Evolutionary conservation across 306 rosid genomes (phyloP), one percentile per base, ranked within the genome.

Genomic region (Quercus dentata): DNA sequence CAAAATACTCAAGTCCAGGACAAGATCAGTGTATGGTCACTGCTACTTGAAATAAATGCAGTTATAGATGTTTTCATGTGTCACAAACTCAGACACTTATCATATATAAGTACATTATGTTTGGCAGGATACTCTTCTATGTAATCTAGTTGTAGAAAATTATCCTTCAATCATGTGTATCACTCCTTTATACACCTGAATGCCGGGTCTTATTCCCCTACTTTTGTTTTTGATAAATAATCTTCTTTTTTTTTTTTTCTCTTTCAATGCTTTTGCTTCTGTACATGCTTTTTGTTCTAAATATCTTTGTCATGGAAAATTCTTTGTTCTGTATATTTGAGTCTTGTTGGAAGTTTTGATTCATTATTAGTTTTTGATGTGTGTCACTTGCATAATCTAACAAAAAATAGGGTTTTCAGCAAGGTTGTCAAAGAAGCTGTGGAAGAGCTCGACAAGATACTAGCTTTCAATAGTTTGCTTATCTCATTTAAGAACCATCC

Each of bases 401-500:
- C 75, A 51, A 59, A 78, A 49, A 73, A 69, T 84, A 33, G 27
- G 73, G 61, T 79, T 87, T 90, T 67, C 94, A 96, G 99, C 79
- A 76, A 84, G 79, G 97, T 85, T 78, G 89, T 83, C 78, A 70
- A 74, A 18, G 83, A 87, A 86, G 94, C 86, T 74, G 92, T 88
- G 81, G 88, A 83, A 78, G 94, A 93, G 89, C 93, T 95, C 52
- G 90, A 90, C 77, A 87, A 79, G 87, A 74, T 88, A 74, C 78
- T 93, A 72, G 87, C 85, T 71, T 87, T 93, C 79, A 96, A 93
- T 81, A 75, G 75, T 80, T 86, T 82, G 85, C 97, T 96, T 69
- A 86, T 89, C 85, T 89, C 97, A 73, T 87, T 96, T 18, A 93
- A 88, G 93, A 93, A 81, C 82, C 94, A 90, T 76, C 86, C 90